Base-by-base conservation (phyloP, 306 rosid species). In the Gleditsia sinensis region DNA sequence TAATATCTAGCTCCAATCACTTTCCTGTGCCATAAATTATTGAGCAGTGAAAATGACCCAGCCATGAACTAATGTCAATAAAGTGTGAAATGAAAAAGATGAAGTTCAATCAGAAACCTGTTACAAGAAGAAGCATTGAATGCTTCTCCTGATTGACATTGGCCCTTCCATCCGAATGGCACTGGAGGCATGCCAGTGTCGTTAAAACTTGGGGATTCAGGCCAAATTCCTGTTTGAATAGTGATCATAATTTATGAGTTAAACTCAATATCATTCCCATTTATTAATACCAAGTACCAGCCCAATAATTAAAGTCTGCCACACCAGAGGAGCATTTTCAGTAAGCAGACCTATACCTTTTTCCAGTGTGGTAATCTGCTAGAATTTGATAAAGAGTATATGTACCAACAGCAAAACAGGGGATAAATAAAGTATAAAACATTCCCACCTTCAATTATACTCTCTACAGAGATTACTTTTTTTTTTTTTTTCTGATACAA, bases 1-100 rank as follows among this genome's bases (percentile, higher is more conserved):
- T 91, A 91, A 80, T 91, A 91, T 83, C 90, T 88, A 19, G 96
- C 96, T 55, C 96, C 93, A 78, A 91, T 91, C 85, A 91, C 66
- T 82, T 91, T 91, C 86, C 96, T 91, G 13, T 69, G 20, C 50
- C 76, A 74, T 80, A 30, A 79, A 69, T 72, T 59, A 68, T 67
- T 71, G 74, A 79, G 74, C 84, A 77, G 50, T 73, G 62, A 67
- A 14, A 34, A 79, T 67, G 76, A 70, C 14, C 21, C 50, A 21
- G 10, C 80, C 49, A 45, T 58, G 21, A n/a, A 9, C 33, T 58
- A 51, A n/a, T 24, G 42, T 60, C 12, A 21, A 40, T 46, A 10
- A 75, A 59, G 78, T 51, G 60, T 51, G 60, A 80, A 69, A 58
- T 25, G 21, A 37, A 17, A 25, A 27, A 61, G 3, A 30, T 36